Base-by-base conservation (phyloP, 176 grass and related monocot species). In the Guadua angustifolia region DNA sequence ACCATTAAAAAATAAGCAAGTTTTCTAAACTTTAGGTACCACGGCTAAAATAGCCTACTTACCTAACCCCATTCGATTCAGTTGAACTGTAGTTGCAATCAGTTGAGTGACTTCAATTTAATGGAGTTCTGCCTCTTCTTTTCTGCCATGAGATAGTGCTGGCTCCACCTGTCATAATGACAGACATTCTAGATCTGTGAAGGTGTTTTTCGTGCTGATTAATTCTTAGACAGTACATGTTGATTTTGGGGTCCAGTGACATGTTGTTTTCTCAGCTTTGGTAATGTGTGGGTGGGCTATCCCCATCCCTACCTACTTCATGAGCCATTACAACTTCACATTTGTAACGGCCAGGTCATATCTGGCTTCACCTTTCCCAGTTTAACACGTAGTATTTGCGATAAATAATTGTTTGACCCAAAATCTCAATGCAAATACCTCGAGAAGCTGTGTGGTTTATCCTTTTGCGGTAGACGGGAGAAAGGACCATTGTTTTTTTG, bases 81-180 rank as follows among this genome's bases (percentile, higher is more conserved):
- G 51, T 74, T 89, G 40, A 81, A 74, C 71, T 69, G 50, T 63
- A 77, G 24, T 47, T 77, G 60, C 59, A 85, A 88, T 62, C 33
- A 81, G 53, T 43, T 9, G 33, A n/a, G 33, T 71, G 11, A 33
- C 72, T 46, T 70, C 9, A 44, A 53, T 71, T 84, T 61, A 69
- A 61, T 43, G 45, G 24, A n/a, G 14, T 53, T 51, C n/a, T 38
- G 21, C 8, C 7, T 22, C 45, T 15, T 40, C 11, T 33, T 63
- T 40, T 8, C 19, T 17, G 43, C 29, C 51, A 70, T 61, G 53
- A 26, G 64, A 53, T 9, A 9, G 43, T 35, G 32, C 13, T 82
- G 43, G 68, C 19, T 43, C 88, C 88, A 71, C 29, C 63, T 38
- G 7, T 70, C 66, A 42, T 42, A 79, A 49, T 68, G 62, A 13